A percentile compares a stretch with the other conserved stretches of the same genome.
These are phyloP conservation scores for Ambispora gerdemannii DNA, from an alignment of 192 early-diverging fungal genomes.

Conservation along the genomic window DNA sequence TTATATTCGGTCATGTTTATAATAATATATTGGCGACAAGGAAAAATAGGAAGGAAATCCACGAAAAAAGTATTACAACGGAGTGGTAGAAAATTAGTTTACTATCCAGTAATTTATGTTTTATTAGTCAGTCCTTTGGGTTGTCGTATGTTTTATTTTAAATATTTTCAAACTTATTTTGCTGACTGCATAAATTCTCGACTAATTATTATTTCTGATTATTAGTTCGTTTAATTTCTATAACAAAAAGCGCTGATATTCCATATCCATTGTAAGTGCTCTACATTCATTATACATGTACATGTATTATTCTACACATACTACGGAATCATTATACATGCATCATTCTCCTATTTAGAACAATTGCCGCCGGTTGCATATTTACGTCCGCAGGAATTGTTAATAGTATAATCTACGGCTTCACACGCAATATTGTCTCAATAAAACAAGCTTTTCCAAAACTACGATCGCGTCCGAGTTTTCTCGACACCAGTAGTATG, in stretches of 20 bases:
- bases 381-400: conserved; percentile 15
- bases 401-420: conserved; percentile 19
- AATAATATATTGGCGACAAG: neutral
- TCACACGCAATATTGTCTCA: conserved; percentile 25
- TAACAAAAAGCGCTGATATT: neutral
- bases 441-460: too few species aligned
- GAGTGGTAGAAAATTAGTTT: conserved; percentile 19
- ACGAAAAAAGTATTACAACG: conserved; percentile 10
- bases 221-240: conserved; percentile 4
- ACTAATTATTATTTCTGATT: neutral
- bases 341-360: neutral
- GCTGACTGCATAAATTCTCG: neutral
- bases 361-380: neutral
- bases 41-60: neutral
- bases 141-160: conserved; percentile 12
- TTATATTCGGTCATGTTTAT: conserved; percentile 6
- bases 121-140: conserved; percentile 18
- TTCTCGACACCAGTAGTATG: too few species aligned
- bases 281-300: neutral
- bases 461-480: too few species aligned
- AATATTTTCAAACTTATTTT: neutral
- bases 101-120: conserved; percentile 24
- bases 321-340: neutral
- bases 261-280: neutral
- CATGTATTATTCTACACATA: neutral